Percentiles rank a stretch among this genome's conserved stretches.
These are phyloP conservation scores for Pisolithus marmoratus DNA, from an alignment of 768 basidiomycete genomes.

Conservation along the genomic window DNA sequence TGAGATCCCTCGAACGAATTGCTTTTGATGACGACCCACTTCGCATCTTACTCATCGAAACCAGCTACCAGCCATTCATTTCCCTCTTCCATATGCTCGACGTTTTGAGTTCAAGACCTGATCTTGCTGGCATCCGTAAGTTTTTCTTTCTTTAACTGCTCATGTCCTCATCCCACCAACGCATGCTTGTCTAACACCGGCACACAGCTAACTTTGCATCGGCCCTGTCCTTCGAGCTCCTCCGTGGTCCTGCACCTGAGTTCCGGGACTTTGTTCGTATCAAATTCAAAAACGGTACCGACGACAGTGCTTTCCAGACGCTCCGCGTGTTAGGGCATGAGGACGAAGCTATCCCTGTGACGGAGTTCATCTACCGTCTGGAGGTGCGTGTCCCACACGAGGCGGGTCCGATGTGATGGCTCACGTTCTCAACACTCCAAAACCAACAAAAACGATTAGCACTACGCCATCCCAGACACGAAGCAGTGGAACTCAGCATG, in stretches of 20 bases:
- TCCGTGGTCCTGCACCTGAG: conserved; percentile 69
- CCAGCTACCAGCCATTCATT: conserved; percentile 84
- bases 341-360: conserved; percentile 63
- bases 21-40: conserved; percentile 74
- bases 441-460: conserved; percentile 17
- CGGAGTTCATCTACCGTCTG: conserved; percentile 76
- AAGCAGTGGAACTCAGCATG: conserved; percentile 37
- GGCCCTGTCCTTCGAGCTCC: conserved; percentile 69
- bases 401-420: background rate
- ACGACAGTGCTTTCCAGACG: conserved; percentile 45
- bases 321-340: conserved; percentile 67
- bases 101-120: conserved; percentile 44
- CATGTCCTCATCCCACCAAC: background rate
- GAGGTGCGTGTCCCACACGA: conserved; percentile 43
- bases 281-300: conserved; percentile 79
- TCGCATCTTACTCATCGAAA: conserved; percentile 68
- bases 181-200: background rate
- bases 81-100: conserved; percentile 77
- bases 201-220: conserved; percentile 62
- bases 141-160: conserved; percentile 10
- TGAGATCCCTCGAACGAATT: conserved; percentile 68
- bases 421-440: background rate
- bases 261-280: conserved; percentile 74
- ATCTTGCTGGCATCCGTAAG: conserved; percentile 60
- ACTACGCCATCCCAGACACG: conserved; percentile 32